These are phyloP conservation scores for Bretziella fagacearum DNA, from an alignment of 2,329 filamentous ascomycete genomes.

Conservation along the genomic window DNA sequence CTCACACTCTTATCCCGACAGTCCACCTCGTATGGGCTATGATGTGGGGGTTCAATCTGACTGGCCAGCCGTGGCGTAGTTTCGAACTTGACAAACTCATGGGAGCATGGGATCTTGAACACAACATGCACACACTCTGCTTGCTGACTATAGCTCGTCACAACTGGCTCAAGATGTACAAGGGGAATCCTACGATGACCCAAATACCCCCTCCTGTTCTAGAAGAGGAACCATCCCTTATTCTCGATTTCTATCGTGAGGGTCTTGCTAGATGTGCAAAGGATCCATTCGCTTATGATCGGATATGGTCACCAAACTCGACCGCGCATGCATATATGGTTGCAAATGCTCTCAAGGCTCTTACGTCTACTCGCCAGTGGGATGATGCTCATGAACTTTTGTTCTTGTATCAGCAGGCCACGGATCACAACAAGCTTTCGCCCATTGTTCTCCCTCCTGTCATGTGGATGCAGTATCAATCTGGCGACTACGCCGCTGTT, in stretches of 20 bases:
- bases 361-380: slow-evolving; percentile 26
- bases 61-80: slow-evolving; percentile 25
- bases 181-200: slow-evolving; percentile 24
- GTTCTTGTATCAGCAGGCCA: slow-evolving; percentile 29
- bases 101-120: slow-evolving; percentile 25
- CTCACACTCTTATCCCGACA: slow-evolving; percentile 30
- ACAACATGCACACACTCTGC: slow-evolving; percentile 25
- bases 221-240: slow-evolving; percentile 19
- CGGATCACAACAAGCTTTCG: slow-evolving; percentile 25
- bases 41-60: slow-evolving; percentile 26
- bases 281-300: slow-evolving; percentile 15
- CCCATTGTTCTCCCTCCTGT: slow-evolving; percentile 42
- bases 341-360: slow-evolving; percentile 21
- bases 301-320: slow-evolving; percentile 14
- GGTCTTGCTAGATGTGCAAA: slow-evolving; percentile 15
- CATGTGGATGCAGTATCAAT: slow-evolving; percentile 48
- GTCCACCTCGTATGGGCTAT: slow-evolving; percentile 35
- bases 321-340: slow-evolving; percentile 18
- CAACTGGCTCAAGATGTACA: slow-evolving; percentile 23
- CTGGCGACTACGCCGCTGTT: slow-evolving; percentile 42
- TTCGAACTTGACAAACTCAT: slow-evolving; percentile 30
- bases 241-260: slow-evolving; percentile 20
- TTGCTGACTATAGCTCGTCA: slow-evolving; percentile 12
- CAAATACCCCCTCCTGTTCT: slow-evolving; percentile 18
- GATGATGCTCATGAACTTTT: slow-evolving; percentile 41